Evolutionary conservation across 805 yeast species (phyloP), one percentile per base, ranked within the genome.

Genomic region (Zygoascus tannicola): DNA sequence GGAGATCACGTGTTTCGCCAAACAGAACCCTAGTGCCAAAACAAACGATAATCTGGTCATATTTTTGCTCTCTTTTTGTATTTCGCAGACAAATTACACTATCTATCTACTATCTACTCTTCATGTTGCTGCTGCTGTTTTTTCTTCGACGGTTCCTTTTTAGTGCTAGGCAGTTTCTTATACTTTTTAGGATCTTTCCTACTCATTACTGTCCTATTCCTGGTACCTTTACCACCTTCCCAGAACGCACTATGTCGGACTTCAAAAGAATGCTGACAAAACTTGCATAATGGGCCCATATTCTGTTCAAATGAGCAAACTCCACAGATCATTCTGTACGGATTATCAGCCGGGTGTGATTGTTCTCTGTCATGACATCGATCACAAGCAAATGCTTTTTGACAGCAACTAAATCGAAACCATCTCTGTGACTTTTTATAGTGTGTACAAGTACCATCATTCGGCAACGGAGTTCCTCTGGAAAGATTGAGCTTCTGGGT

Each of bases 171-270:
- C 19, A 32, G 23, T 32, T 50, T 32, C 47, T 63, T 64, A 50
- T 66, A 63, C 52, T 67, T 67, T 15, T 67, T 56, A 14, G 68
- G 63, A 43, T 67, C 72, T 47, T 66, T 67, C n/a, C 64, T 49
- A 45, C 67, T 62, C 70, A 67, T 64, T 38, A 50, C 54, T 20
- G 51, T 50, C 21, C 54, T 56, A 44, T 67, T 69, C n/a, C 72
- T 58, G 14, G 68, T 65, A 2, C 72, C 72, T 34, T 52, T 55
- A 0, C 72, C 72, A 19, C 72, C 72, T 47, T 67, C 72, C 72
- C 72, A 67, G 52, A 67, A 68, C 15, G 66, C 61, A 2, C 70
- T 52, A 23, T 45, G 56, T 20, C 61, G 51, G 19, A 15, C 19
- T 12, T 60, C 55, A 41, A 63, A 68, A 33, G 59, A 56, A 40